Percentiles rank a stretch among this genome's conserved stretches.
These are phyloP conservation scores for Pseudozyma sp. DNA, from an alignment of 1,284 basidiomycete species.

Conservation along the genomic window DNA sequence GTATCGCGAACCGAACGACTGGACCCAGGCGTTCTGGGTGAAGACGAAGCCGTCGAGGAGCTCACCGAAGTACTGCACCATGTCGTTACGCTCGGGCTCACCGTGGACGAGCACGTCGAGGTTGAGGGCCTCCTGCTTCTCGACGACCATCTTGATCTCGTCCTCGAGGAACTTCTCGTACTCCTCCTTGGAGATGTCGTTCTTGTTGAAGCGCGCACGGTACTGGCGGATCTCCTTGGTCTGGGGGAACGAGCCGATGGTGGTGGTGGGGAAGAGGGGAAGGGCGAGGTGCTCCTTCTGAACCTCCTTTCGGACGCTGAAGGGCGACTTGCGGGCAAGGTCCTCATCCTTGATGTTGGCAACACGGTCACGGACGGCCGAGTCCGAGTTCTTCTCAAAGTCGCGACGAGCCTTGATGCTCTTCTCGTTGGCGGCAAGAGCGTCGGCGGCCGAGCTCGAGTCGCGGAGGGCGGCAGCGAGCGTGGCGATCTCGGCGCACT, in stretches of 20 bases:
- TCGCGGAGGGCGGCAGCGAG: conserved; percentile 74
- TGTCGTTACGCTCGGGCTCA: conserved; percentile 98
- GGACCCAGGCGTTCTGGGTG: conserved; percentile 99
- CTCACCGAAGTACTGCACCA: conserved; percentile 99
- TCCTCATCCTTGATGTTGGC: conserved; percentile 87
- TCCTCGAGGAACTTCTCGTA: conserved; percentile 99
- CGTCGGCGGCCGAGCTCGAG: conserved; percentile 52
- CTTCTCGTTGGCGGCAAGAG: conserved; percentile 76
- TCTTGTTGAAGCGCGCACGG: conserved; percentile 78
- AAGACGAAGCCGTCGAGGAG: conserved; percentile 95
- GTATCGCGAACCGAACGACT: conserved; percentile 89
- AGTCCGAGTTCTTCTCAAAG: conserved; percentile 95
- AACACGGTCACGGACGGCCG: conserved; percentile 94
- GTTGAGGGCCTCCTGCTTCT: conserved; percentile 95
- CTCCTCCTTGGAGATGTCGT: conserved; percentile 85
- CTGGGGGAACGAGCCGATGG: conserved; percentile 95
- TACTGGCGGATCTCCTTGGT: conserved; percentile 87
- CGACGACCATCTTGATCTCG: conserved; percentile 93
- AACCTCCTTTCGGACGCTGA: conserved; percentile 86
- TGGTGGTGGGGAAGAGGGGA: conserved; percentile 98
- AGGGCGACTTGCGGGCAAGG: conserved; percentile 90
- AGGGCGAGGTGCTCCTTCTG: conserved; percentile 90
- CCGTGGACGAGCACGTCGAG: conserved; percentile 99
- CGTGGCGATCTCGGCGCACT: conserved; percentile 88
- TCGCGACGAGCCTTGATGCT: conserved; percentile 95